phyloP scores from a whole-genome alignment of 2,329 filamentous ascomycete genomes.

The Colletotrichum sp. region DNA sequence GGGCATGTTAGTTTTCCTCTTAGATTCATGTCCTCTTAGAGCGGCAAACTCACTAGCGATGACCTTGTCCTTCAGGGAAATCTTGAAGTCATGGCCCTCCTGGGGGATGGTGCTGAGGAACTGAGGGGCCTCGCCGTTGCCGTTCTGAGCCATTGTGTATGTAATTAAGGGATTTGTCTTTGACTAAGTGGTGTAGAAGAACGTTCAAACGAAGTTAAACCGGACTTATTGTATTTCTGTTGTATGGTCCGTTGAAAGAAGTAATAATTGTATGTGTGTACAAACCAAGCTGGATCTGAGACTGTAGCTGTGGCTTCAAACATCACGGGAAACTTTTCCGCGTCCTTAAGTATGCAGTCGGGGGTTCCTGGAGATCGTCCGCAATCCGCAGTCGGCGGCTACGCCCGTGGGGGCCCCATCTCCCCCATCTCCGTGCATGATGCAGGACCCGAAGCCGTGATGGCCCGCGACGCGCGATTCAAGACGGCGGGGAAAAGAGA shows the following conservation, averaged over 20 bases:
- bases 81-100: slow-evolving; percentile 37
- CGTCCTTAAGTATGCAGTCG: background rate
- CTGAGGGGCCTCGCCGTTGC: background rate
- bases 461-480: background rate
- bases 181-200: background rate
- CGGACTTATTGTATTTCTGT: background rate
- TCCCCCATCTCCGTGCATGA: background rate
- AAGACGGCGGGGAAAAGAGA: background rate
- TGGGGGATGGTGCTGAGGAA: slow-evolving; percentile 36
- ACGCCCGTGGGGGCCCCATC: background rate
- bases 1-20: background rate
- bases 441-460: background rate
- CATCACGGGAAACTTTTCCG: background rate
- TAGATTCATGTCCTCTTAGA: background rate
- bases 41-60: slow-evolving; percentile 38
- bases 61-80: slow-evolving; percentile 40
- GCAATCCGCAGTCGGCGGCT: background rate
- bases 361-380: background rate
- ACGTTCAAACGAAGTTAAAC: background rate
- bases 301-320: background rate
- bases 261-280: background rate
- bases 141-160: slow-evolving; percentile 4
- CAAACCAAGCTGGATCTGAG: background rate
- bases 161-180: background rate
- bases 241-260: background rate